Conservation (phyloP, 192 early-diverging fungal genomes). For the Gryganskiella cystojenkinii region DNA sequence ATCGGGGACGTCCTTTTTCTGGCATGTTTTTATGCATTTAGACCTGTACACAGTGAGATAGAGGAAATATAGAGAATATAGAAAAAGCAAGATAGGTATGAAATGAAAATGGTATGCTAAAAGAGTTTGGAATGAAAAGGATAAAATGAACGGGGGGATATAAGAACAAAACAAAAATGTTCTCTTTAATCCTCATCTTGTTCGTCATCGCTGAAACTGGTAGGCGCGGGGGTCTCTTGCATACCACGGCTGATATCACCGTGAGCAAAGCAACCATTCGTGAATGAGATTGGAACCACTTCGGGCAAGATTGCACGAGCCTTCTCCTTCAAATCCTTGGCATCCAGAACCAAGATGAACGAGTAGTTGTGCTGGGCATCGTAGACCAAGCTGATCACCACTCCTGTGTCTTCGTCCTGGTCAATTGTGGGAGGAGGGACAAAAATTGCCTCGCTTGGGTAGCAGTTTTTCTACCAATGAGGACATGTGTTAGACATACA, state of each 20-base stretch:
- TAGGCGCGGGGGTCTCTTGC: constrained; percentile 8
- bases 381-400: constrained; percentile 78
- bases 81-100: too few species aligned
- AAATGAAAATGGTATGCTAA: neutral
- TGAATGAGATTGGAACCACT: constrained; percentile 78
- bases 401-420: constrained; percentile 78
- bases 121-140: neutral
- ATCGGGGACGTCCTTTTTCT: neutral
- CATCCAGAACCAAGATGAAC: constrained; percentile 81
- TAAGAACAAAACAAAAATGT: neutral
- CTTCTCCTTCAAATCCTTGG: constrained; percentile 70
- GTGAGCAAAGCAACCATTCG: constrained; percentile 64
- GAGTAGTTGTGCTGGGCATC: constrained; percentile 71
- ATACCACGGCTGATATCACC: constrained; percentile 48
- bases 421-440: constrained; percentile 65
- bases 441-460: constrained; percentile 85
- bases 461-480: constrained; percentile 68
- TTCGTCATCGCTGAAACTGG: constrained; percentile 20
- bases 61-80: too few species aligned
- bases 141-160: neutral
- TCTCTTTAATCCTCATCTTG: constrained; percentile 11
- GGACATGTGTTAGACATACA: neutral
- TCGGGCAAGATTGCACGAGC: constrained; percentile 73
- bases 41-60: too few species aligned
- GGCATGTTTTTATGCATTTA: too few species aligned